Evolutionary conservation across 2,329 filamentous ascomycete genomes (phyloP), one percentile per base, ranked within the genome.

Genomic region (Sordariomycetes sp.): DNA sequence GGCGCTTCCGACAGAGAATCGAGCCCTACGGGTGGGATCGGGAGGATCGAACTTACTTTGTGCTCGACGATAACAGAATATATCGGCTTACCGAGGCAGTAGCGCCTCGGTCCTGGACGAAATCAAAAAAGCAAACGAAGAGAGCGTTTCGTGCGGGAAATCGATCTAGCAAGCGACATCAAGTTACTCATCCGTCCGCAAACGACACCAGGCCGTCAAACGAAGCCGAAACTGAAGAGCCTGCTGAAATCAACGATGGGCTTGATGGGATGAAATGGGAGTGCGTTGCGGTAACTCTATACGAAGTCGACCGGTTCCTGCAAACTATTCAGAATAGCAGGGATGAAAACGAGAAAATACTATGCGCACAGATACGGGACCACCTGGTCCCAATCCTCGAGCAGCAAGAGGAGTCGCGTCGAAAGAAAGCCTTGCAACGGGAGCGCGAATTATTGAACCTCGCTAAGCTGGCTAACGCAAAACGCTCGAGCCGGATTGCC

Each of bases 1-100:
- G 22, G 15, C 5, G 25, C 5, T 2, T 22, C 42, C 22, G 10
- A 22, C 56, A 86, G 84, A 76, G 84, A 59, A 90, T 94, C 62
- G 88, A 92, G 65, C 86, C 88, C 0, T 85, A 87, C 61, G 94
- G 94, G 10, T 97, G 90, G 84, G 94, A 99, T 68, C 79, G 83
- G 24, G 78, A 96, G 53, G 91, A 95, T 62, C 85, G 90, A 42
- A 85, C 84, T 39, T 95, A 97, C 67, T 95, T 87, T 65, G 85
- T 97, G 2, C 79, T 99, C 3, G 92, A 97, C 64, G 94, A 99
- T 68, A 95, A 96, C 64, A 82, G 94, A 61, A 76, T 99, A 50
- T 99, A 99, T 68, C 87, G 91, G 58, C 78, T 87, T 60, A 90
- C 88, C n/a, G 89, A 95, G 59, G 79, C 86, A 28, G 81, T 83